phyloP scores from a whole-genome alignment of 768 basidiomycete genomes.

The Ramaria rubella region DNA sequence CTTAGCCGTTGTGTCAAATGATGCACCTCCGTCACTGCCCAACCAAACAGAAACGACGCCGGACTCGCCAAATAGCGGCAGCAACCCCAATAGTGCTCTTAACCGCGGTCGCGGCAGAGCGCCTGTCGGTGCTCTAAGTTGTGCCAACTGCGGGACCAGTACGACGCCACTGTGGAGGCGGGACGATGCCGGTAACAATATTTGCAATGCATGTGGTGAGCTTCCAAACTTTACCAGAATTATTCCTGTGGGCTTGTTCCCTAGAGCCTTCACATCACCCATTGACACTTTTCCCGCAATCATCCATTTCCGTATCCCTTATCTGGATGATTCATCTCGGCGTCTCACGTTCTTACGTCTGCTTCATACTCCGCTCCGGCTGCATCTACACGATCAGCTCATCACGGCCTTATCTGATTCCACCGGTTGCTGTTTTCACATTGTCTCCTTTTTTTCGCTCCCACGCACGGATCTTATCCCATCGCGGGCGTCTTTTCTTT shows the following conservation, averaged over 20 bases:
- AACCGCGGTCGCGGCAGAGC: slow-evolving; percentile 19
- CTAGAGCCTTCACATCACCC: slow-evolving; percentile 20
- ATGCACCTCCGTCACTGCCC: slow-evolving; percentile 18
- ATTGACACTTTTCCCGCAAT: neutral
- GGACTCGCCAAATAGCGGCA: slow-evolving; percentile 6
- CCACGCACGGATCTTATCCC: slow-evolving; percentile 7
- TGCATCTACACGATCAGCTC: slow-evolving; percentile 13
- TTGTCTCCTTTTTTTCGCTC: neutral
- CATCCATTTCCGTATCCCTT: neutral
- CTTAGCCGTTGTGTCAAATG: slow-evolving; percentile 23
- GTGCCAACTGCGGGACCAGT: slow-evolving; percentile 84
- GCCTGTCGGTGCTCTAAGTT: slow-evolving; percentile 68
- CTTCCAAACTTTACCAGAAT: slow-evolving; percentile 22
- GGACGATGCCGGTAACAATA: slow-evolving; percentile 87
- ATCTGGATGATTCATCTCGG: slow-evolving; percentile 3
- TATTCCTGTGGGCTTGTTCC: slow-evolving; percentile 18
- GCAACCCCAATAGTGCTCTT: slow-evolving; percentile 1
- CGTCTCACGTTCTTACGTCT: neutral
- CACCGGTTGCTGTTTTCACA: neutral
- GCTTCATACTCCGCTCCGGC: neutral
- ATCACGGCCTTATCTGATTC: slow-evolving; percentile 13
- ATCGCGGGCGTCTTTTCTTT: slow-evolving; percentile 22
- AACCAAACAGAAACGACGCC: slow-evolving; percentile 7
- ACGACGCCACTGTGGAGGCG: slow-evolving; percentile 87
- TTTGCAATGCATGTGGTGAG: slow-evolving; percentile 93